Evolutionary conservation across 192 early-diverging fungal species (phyloP), one percentile per base, ranked within the genome.

Genomic region (Coemansia sp.): DNA sequence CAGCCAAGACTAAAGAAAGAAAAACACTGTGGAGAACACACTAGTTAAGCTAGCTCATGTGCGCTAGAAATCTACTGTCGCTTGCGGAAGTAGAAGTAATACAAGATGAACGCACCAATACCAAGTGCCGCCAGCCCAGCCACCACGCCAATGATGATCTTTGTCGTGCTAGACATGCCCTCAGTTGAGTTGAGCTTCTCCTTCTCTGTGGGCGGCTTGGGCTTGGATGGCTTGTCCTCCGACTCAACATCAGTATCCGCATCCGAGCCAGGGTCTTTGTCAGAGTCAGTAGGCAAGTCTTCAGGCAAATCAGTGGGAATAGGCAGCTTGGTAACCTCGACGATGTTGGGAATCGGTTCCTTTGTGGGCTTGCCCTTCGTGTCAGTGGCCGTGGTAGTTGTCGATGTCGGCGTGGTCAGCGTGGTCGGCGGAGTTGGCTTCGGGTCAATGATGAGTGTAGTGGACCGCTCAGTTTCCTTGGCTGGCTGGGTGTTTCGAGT

Each of bases 111-210:
- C 3, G 52, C 62, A 45, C 68, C 39, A 18, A 75, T 69, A 35
- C 63, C 59, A 14, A 75, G 47, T 14, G 69, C 66, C 3, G 72
- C 62, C 38, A 75, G 11, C 8, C 66, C 66, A 23, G 65, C 72
- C 48, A 75, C 26, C 41, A 75, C 47, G 7, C 66, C 72, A 11
- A 75, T 60, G 6, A 75, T 66, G 23, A 75, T 65, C 6, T 57
- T 59, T 11, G 72, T 69, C 7, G 62, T 75, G 47, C 62, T 62
- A 8, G 72, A 75, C 18, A 69, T 75, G 6, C 72, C 72, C 31
- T 62, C 66, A 0, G 65, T 59, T 12, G 37, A 16, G 26, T 66
- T 25, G 12, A 55, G 28, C 0, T 16, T 55, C 52, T 55, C 52
- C 4, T 13, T 33, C 6, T 55, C 52, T 3, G 52, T 55, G 31